Evolutionary conservation across 805 yeast genomes (phyloP).

Genomic region (Metschnikowia bowlesiae): DNA sequence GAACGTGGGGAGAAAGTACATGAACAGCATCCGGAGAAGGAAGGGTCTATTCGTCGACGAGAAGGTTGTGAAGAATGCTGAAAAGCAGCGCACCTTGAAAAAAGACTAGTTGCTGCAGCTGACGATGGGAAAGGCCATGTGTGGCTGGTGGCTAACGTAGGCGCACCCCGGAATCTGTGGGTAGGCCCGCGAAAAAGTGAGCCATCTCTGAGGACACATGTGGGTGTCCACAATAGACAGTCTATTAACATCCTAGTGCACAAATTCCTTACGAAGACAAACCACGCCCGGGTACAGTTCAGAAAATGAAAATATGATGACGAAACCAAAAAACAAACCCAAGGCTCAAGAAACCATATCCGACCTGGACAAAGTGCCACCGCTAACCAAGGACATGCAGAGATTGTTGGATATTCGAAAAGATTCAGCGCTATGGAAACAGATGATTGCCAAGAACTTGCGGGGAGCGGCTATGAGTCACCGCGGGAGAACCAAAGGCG

Average conservation of each 20-base stretch:
- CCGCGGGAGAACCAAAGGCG: neutral
- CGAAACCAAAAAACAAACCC: neutral
- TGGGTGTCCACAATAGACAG: neutral
- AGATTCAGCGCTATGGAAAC: slow-evolving; percentile 38
- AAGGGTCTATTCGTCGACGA: slow-evolving; percentile 90
- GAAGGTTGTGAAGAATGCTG: slow-evolving; percentile 87
- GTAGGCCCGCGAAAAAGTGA: slow-evolving; percentile 1
- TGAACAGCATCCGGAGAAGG: slow-evolving; percentile 74
- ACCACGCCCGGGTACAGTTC: neutral
- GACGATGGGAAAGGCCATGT: neutral
- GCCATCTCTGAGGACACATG: neutral
- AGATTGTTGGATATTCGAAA: slow-evolving; percentile 19
- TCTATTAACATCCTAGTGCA: neutral
- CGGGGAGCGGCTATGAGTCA: neutral
- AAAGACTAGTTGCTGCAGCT: slow-evolving; percentile 42
- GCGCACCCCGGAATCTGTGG: slow-evolving; percentile 1
- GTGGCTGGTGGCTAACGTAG: neutral
- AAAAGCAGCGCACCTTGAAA: slow-evolving; percentile 86
- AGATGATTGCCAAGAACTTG: slow-evolving; percentile 11
- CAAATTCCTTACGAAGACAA: neutral
- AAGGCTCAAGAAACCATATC: neutral
- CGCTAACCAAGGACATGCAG: slow-evolving; percentile 9
- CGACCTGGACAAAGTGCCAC: neutral
- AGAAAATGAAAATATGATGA: neutral
- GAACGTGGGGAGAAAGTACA: slow-evolving; percentile 81